These are phyloP conservation scores for Magnaporthiopsis incrustans DNA, from an alignment of 2,329 filamentous ascomycete species.

Conservation along the genomic window DNA sequence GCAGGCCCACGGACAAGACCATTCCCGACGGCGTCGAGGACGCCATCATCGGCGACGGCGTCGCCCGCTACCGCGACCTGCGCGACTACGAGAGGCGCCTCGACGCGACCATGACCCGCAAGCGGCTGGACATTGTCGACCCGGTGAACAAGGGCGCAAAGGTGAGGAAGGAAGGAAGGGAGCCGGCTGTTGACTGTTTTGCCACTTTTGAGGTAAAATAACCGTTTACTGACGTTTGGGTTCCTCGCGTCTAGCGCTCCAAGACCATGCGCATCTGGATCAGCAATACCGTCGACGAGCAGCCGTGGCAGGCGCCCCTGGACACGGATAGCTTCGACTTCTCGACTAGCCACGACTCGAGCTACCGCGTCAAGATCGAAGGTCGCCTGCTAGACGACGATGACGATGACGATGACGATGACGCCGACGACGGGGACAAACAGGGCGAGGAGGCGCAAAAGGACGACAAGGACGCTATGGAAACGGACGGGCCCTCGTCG, in stretches of 20 bases:
- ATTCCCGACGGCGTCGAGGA: constrained; percentile 86
- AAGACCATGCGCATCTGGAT: constrained; percentile 90
- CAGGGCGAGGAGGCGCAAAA: constrained; percentile 34
- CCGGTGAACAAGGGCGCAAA: constrained; percentile 67
- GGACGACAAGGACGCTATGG: constrained; percentile 46
- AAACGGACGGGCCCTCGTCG: constrained; percentile 41
- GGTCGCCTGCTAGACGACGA: constrained; percentile 71
- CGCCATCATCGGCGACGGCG: constrained; percentile 72
- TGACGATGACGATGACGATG: constrained; percentile 12
- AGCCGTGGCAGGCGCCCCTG: constrained; percentile 76
- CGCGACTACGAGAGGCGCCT: constrained; percentile 80
- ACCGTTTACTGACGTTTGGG: constrained; percentile 8
- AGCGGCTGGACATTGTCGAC: constrained; percentile 84
- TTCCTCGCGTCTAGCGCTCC: constrained; percentile 45
- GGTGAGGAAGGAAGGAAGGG: no score
- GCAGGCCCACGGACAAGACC: constrained; percentile 90
- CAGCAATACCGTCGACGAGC: constrained; percentile 87
- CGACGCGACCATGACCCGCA: constrained; percentile 89
- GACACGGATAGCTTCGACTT: constrained; percentile 75
- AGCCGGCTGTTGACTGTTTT: constrained; percentile 3
- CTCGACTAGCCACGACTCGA: constrained; percentile 65
- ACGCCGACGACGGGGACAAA: constrained; percentile 51
- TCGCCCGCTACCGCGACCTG: constrained; percentile 72
- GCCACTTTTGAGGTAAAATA: background rate
- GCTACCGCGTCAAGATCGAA: constrained; percentile 87